phyloP scores from a whole-genome alignment of 305 asterid genomes.

The Fraxinus angustifolia region DNA sequence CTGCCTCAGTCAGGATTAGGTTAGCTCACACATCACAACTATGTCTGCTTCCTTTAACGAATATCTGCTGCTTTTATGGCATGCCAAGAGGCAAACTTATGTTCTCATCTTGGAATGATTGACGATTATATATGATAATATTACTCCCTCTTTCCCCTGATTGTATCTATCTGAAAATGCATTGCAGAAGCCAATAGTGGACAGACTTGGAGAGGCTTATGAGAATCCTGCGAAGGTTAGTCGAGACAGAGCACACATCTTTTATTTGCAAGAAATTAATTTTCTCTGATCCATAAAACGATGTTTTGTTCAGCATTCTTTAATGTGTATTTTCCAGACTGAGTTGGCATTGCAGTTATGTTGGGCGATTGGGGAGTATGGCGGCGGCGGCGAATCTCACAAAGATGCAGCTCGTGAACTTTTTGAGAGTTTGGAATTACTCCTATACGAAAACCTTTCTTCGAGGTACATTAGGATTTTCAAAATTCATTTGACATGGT shows the following conservation, averaged over 20 bases:
- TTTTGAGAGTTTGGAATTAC: slow-evolving; percentile 88
- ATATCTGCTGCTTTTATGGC: slow-evolving; percentile 1
- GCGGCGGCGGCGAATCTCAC: slow-evolving; percentile 86
- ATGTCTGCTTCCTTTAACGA: not conserved
- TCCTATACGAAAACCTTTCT: slow-evolving; percentile 82
- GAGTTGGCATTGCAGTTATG: slow-evolving; percentile 89
- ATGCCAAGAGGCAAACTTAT: not conserved
- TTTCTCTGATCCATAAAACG: slow-evolving; percentile 14
- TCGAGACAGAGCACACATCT: slow-evolving; percentile 8
- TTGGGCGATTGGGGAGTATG: slow-evolving; percentile 97
- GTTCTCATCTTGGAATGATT: slow-evolving; percentile 5
- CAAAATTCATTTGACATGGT: slow-evolving; percentile 12
- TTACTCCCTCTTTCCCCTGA: slow-evolving; percentile 13
- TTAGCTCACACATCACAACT: not conserved
- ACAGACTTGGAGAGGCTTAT: slow-evolving; percentile 88
- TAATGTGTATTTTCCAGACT: slow-evolving; percentile 44
- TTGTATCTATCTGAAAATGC: slow-evolving; percentile 9
- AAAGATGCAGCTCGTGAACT: slow-evolving; percentile 91
- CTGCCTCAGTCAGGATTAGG: not conserved
- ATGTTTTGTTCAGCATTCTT: not conserved
- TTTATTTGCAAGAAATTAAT: slow-evolving; percentile 14
- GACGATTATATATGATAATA: not conserved
- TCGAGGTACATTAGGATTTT: slow-evolving; percentile 49
- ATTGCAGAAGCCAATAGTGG: slow-evolving; percentile 78
- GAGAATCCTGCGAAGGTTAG: slow-evolving; percentile 71